Conservation (phyloP, 176 grass and related monocot species). For the Phragmites australis region DNA sequence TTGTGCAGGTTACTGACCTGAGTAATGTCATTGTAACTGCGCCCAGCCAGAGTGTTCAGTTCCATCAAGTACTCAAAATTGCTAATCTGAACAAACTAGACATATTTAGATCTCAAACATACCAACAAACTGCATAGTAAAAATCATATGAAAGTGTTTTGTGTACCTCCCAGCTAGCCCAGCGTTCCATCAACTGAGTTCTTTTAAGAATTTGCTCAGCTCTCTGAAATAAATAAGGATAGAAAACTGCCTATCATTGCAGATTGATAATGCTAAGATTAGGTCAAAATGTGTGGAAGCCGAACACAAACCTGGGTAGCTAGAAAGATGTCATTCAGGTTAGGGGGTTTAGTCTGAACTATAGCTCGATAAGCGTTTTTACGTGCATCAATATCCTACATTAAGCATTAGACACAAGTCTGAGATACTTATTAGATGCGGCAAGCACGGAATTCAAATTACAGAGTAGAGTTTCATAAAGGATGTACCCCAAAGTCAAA, state of each 20-base stretch:
- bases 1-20: constrained; percentile 47
- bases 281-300: constrained; percentile 25
- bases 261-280: constrained; percentile 22
- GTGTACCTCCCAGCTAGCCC: constrained; percentile 97
- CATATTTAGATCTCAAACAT: constrained; percentile 29
- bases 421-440: constrained; percentile 27
- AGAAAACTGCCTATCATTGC: constrained; percentile 15
- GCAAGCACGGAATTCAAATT: constrained; percentile 28
- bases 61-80: constrained; percentile 99
- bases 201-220: constrained; percentile 98
- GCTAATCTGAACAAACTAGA: constrained; percentile 69
- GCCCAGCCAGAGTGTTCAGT: constrained; percentile 91
- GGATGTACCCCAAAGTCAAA: constrained; percentile 89
- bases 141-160: neutral
- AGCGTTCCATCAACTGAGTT: constrained; percentile 95
- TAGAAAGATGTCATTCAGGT: constrained; percentile 96
- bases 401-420: constrained; percentile 38
- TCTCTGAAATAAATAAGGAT: constrained; percentile 63
- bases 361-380: constrained; percentile 95
- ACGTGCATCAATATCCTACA: constrained; percentile 84
- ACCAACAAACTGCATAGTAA: constrained; percentile 30
- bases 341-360: constrained; percentile 80
- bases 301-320: constrained; percentile 80
- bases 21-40: constrained; percentile 99
- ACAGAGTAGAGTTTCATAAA: constrained; percentile 20